Evolutionary conservation across 164 flowering plant genomes (phyloP), one percentile per base, ranked within the genome.

Genomic region (Nymphaea thermarum): DNA sequence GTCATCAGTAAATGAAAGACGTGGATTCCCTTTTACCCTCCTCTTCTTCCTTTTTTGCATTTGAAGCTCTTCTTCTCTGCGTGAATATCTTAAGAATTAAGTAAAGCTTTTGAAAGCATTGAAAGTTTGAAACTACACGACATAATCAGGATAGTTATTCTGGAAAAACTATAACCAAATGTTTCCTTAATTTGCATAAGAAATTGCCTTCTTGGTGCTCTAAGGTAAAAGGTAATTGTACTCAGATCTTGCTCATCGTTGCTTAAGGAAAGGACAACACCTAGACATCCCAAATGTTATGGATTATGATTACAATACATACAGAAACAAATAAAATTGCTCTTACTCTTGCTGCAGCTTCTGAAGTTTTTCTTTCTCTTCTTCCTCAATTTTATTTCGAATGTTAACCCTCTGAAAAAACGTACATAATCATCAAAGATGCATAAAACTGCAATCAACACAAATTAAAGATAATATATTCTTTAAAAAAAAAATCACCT

Each of bases 301-400:
- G 36, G 36, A 25, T 25, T 25, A 25, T 25, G 36, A 25, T 25
- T 25, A 25, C 36, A 25, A 41, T 3, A 41, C 6, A 62, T 10
- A 62, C 42, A 62, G 7, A 4, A 15, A 25, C 10, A 25, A 68
- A 2, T 43, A 68, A 5, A 68, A 43, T 14, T 68, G 5, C 36
- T 86, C 96, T 81, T 74, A 94, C 98, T 94, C 96, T 81, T 91
- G 93, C 65, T 87, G 99, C 68, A 86, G 76, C 83, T 91, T 94
- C 74, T 84, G 96, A 69, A 88, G 92, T 72, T 91, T 91, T 82
- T 94, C 98, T 81, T 91, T 94, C 80, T 94, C 98, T 80, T 94
- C 98, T 78, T 94, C 98, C 72, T 94, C 97, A 69, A 94, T 66
- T 75, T 89, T 94, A 72, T 78, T 94, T 62, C 85, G 82, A 44